phyloP scores from a whole-genome alignment of 495 filamentous ascomycete genomes.

The Penicillium silybi region DNA sequence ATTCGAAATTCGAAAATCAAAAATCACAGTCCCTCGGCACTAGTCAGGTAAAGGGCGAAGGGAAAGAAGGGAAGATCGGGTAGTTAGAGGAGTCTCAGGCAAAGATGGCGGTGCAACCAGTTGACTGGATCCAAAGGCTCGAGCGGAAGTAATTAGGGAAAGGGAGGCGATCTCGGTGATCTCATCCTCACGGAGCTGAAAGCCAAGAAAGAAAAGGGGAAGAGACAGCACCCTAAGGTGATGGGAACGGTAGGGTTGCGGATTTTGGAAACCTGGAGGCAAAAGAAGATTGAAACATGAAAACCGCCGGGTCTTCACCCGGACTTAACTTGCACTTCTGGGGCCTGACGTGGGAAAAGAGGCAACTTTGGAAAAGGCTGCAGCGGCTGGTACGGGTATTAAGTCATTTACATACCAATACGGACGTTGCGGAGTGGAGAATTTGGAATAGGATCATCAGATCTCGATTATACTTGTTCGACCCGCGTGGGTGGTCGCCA shows the following conservation, averaged over 20 bases:
- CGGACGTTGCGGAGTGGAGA: neutral
- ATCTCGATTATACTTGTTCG: constrained; percentile 3
- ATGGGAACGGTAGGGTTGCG: neutral
- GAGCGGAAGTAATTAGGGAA: constrained; percentile 2
- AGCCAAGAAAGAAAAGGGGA: constrained; percentile 9
- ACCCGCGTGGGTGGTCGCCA: constrained; percentile 6
- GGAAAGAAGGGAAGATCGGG: constrained; percentile 8
- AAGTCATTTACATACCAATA: constrained; percentile 15
- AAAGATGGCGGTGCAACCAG: constrained; percentile 14
- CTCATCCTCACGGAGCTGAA: constrained; percentile 22
- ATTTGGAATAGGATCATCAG: constrained; percentile 2
- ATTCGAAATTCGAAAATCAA: neutral
- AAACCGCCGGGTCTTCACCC: constrained; percentile 11
- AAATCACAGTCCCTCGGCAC: neutral
- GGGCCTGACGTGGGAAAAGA: constrained; percentile 14
- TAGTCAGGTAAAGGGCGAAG: constrained; percentile 5
- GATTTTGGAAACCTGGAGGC: constrained; percentile 14
- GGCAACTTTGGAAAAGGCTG: constrained; percentile 5
- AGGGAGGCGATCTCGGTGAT: constrained; percentile 18
- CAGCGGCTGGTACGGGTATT: constrained; percentile 10
- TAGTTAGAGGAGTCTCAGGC: constrained; percentile 12
- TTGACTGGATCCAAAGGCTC: constrained; percentile 15
- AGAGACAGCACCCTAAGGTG: neutral
- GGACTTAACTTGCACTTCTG: constrained; percentile 16
- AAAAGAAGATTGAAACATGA: constrained; percentile 17